Conservation (phyloP, 2,329 filamentous ascomycete genomes). For the Fusarium goolgardi region DNA sequence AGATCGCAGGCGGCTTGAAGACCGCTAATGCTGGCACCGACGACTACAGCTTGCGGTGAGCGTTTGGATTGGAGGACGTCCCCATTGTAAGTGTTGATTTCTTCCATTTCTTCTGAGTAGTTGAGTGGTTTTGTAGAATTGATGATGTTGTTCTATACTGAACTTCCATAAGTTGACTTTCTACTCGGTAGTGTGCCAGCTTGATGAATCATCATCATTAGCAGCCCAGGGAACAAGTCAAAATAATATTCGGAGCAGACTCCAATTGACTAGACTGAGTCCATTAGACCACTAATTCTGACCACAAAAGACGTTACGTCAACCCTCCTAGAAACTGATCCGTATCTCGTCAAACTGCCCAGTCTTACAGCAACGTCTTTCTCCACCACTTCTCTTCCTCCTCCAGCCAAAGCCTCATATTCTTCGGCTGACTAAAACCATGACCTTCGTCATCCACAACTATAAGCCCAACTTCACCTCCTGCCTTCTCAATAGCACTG, state of each 20-base stretch:
- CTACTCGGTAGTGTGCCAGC: not conserved
- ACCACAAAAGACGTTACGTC: not conserved
- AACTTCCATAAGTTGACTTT: not conserved
- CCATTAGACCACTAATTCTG: not conserved
- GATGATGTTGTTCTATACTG: not conserved
- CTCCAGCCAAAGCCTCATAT: conserved; percentile 54
- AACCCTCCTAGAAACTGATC: not conserved
- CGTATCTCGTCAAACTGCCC: not conserved
- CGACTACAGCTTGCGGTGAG: not conserved
- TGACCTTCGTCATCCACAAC: conserved; percentile 64
- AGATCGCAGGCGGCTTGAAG: not conserved
- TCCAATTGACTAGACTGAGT: not conserved
- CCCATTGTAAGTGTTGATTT: not conserved
- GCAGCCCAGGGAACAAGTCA: not conserved
- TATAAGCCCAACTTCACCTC: conserved; percentile 59
- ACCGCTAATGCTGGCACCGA: not conserved
- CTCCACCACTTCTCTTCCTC: conserved; percentile 63
- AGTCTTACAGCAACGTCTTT: conserved; percentile 51
- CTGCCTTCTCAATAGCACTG: conserved; percentile 55
- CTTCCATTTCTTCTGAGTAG: not conserved
- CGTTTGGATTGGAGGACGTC: rapidly evolving
- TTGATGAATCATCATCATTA: not conserved
- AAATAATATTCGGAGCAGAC: not conserved
- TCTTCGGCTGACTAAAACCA: conserved; percentile 58
- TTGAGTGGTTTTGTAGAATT: not conserved